These are phyloP conservation scores for Lizonia empirigonia DNA, from an alignment of 2,329 filamentous ascomycete genomes.

Conservation along the genomic window DNA sequence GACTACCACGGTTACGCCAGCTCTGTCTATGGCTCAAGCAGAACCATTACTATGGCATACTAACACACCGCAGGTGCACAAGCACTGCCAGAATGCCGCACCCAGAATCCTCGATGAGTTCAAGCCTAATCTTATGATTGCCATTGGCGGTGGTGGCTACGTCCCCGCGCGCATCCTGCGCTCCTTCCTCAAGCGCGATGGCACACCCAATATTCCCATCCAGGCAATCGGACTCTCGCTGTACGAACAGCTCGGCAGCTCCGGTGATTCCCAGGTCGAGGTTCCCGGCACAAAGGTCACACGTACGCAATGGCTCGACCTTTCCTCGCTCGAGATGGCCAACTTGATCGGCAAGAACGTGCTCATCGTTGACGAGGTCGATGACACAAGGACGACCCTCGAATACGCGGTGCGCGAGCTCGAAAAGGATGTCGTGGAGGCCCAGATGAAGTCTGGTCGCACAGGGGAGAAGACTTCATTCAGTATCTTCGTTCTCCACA, in stretches of 20 bases:
- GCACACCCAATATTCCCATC: slow-evolving; percentile 93
- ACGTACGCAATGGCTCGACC: slow-evolving; percentile 96
- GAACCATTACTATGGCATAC: slow-evolving; percentile 9
- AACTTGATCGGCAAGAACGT: slow-evolving; percentile 91
- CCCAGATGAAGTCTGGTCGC: slow-evolving; percentile 73
- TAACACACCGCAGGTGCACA: slow-evolving; percentile 74
- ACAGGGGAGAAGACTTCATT: slow-evolving; percentile 80
- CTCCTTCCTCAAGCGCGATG: slow-evolving; percentile 92
- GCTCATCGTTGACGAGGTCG: slow-evolving; percentile 92
- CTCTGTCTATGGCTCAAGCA: background rate
- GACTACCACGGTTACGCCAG: too few species aligned
- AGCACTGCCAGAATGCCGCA: slow-evolving; percentile 89
- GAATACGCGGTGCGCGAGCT: slow-evolving; percentile 93
- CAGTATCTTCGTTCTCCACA: slow-evolving; percentile 94
- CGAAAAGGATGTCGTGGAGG: slow-evolving; percentile 89
- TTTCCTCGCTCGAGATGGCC: slow-evolving; percentile 83
- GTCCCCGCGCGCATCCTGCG: slow-evolving; percentile 92
- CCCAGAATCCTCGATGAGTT: slow-evolving; percentile 81
- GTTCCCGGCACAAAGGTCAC: slow-evolving; percentile 90
- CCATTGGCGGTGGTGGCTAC: slow-evolving; percentile 96
- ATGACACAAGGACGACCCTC: slow-evolving; percentile 91
- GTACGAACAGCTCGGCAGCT: slow-evolving; percentile 80
- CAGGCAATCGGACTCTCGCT: slow-evolving; percentile 98
- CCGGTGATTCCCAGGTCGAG: slow-evolving; percentile 70
- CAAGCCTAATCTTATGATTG: slow-evolving; percentile 95